Evolutionary conservation across 306 rosid genomes (phyloP), one percentile per base, ranked within the genome.

Genomic region (Medicago lupulina): DNA sequence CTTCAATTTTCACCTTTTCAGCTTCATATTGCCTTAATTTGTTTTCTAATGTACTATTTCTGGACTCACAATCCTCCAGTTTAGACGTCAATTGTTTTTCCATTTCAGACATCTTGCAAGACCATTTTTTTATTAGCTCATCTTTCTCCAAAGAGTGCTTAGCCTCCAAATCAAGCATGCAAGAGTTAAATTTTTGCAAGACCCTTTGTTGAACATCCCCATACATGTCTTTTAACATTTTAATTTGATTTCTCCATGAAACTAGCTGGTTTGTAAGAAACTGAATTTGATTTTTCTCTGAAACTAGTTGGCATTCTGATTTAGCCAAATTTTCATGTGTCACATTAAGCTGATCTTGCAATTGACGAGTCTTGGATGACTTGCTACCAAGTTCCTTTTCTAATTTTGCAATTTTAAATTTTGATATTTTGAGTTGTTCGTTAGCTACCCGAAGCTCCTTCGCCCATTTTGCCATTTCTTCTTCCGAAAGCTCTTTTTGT

Each of bases 1-100:
- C 85, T 80, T 81, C 78, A 59, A 78, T 74, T 82, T 85, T 83
- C 36, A 77, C 12, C 53, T 85, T 91, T 62, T 85, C 96, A 59
- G 73, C 77, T 85, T 87, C 88, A 41, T 39, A 68, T 62, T 82
- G 21, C 5, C 11, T 53, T 53, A 53, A 7, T 3, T 53, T 78
- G 44, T 40, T 78, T 76, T 86, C 88, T 1, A 85, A 74, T 3
- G 13, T 34, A 34, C 70, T 31, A 74, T 69, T 73, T 76, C 71
- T 83, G 46, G 68, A 60, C 39, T 80, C 85, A 68, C 62, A 82
- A n/a, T 86, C 89, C 67, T 80, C 38, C 1, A 53, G 1, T 53
- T 53, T 16, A 17, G 25, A 7, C 12, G 2, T 8, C 6, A 86
- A 53, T 17, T 53, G 23, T 53, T 7, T 2, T 16, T 49, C 15